Conservation (phyloP, 164 flowering plant genomes). For the Vitis amurensis region DNA sequence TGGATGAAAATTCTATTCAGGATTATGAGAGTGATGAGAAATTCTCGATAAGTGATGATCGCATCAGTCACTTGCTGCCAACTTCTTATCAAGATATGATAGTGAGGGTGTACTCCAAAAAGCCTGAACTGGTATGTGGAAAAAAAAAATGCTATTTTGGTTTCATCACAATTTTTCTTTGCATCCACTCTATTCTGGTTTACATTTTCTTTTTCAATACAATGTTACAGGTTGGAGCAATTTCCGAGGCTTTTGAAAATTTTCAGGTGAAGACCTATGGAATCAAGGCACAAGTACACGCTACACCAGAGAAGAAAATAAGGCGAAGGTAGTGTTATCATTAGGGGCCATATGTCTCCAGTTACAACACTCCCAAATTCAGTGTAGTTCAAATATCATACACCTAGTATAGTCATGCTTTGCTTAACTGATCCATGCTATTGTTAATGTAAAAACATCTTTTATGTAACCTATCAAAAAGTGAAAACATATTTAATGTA, state of each 20-base stretch:
- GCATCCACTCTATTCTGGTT: not conserved
- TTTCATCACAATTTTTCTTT: not conserved
- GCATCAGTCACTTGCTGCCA: conserved; percentile 54
- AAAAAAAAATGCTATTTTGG: not conserved
- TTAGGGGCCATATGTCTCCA: not conserved
- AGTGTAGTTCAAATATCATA: not conserved
- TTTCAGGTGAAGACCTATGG: conserved; percentile 52
- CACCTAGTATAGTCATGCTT: not conserved
- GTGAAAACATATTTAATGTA: not conserved
- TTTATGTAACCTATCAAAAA: not conserved
- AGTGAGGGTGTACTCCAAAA: conserved; percentile 55
- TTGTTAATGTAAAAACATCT: not conserved
- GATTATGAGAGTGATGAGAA: conserved; percentile 52
- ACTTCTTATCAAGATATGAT: conserved; percentile 47
- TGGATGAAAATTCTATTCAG: conserved; percentile 22
- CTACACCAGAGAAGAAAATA: conserved; percentile 51
- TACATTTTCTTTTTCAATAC: not conserved
- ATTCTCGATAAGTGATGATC: conserved; percentile 41
- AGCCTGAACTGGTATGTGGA: conserved; percentile 47
- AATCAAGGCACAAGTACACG: conserved; percentile 47
- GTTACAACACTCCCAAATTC: not conserved
- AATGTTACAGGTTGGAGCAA: conserved; percentile 38
- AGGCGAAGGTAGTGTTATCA: conserved; percentile 18
- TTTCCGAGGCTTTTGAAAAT: conserved; percentile 56
- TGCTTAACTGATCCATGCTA: not conserved